These are phyloP conservation scores for Talaromyces trachyspermus DNA, from an alignment of 495 filamentous ascomycete species.

Conservation along the genomic window DNA sequence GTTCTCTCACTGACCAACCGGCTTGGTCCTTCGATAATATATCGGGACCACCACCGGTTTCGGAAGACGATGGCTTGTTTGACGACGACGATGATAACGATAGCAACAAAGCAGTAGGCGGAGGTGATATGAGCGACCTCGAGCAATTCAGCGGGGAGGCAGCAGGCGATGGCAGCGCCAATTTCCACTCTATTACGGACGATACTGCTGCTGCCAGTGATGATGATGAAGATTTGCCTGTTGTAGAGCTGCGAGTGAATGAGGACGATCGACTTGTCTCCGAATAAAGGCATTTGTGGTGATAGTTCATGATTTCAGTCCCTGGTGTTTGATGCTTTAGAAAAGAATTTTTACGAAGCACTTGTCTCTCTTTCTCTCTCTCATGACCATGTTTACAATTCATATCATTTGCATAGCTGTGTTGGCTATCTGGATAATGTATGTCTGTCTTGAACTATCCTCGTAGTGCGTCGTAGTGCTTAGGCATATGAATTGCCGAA, in stretches of 20 bases:
- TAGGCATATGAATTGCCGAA: no score
- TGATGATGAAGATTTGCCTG: conserved; percentile 37
- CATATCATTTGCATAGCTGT: not conserved
- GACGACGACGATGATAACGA: conserved; percentile 32
- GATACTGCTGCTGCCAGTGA: conserved; percentile 11
- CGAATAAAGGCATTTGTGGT: no score
- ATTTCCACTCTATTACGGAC: conserved; percentile 27
- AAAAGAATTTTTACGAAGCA: no score
- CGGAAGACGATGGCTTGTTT: conserved; percentile 29
- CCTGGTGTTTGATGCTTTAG: no score
- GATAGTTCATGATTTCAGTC: no score
- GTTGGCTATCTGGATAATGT: not conserved
- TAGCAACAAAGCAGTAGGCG: conserved; percentile 39
- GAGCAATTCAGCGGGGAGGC: conserved; percentile 29
- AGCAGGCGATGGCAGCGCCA: conserved; percentile 22
- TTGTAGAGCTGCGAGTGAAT: conserved; percentile 37
- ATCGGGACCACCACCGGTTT: conserved; percentile 17
- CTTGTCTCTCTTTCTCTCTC: not conserved
- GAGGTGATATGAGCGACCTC: conserved; percentile 30
- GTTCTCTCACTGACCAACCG: conserved; percentile 15
- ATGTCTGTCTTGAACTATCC: no score
- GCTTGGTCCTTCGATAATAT: conserved; percentile 29
- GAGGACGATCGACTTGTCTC: conserved; percentile 30
- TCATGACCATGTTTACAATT: not conserved
- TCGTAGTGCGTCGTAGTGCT: no score